Percentiles rank a stretch among this genome's conserved stretches.
These are phyloP conservation scores for Artemisia tridentata DNA, from an alignment of 129 eudicot species.

Conservation along the genomic window DNA sequence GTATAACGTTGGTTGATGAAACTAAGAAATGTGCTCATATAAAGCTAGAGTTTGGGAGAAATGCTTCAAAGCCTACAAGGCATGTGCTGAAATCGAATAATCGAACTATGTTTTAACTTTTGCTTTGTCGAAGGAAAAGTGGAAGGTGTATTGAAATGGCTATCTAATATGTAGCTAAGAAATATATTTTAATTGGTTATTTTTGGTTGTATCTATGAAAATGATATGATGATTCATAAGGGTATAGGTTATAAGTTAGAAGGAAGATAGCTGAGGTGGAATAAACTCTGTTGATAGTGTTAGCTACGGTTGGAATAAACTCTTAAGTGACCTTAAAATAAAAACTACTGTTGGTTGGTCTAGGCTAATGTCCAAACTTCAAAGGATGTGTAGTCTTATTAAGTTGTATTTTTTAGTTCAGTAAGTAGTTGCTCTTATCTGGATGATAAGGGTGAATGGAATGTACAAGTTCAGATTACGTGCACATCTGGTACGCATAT, in stretches of 20 bases:
- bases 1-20: background rate
- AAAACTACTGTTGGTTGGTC: too few relatives aligned
- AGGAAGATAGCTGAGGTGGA: background rate
- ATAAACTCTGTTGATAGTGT: background rate
- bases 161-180: background rate
- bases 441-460: background rate
- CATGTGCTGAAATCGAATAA: background rate
- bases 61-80: background rate
- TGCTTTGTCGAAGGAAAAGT: conserved; percentile 6
- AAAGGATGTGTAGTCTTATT: background rate
- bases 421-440: background rate
- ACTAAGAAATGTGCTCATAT: background rate
- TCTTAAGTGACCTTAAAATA: too few relatives aligned
- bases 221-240: background rate
- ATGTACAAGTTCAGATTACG: background rate
- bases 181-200: background rate
- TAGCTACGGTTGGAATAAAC: too few relatives aligned
- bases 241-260: background rate
- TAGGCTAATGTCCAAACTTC: background rate
- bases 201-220: background rate
- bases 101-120: background rate
- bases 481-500: background rate
- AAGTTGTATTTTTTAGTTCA: background rate
- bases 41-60: conserved; percentile 8
- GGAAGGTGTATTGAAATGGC: background rate